phyloP scores from a whole-genome alignment of 495 filamentous ascomycete species.

The Podospora pseudocomata region DNA sequence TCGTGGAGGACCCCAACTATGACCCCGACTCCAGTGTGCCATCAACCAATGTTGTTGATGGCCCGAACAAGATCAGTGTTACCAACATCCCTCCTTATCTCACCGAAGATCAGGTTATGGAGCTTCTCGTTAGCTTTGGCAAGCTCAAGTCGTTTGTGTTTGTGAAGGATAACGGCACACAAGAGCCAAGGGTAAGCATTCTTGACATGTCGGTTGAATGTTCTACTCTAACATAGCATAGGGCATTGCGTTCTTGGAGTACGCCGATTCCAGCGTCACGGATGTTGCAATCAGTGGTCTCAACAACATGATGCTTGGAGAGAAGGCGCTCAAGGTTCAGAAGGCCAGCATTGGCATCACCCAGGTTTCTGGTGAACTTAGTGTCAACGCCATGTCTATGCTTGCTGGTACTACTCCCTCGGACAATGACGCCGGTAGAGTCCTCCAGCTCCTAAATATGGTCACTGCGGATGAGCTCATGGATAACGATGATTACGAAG shows the following conservation, averaged over 20 bases:
- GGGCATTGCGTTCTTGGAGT: slow-evolving; percentile 98
- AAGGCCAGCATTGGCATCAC: slow-evolving; percentile 90
- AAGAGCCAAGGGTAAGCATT: slow-evolving; percentile 75
- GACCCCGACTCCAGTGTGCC: slow-evolving; percentile 66
- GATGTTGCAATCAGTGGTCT: slow-evolving; percentile 86
- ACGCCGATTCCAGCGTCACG: slow-evolving; percentile 70
- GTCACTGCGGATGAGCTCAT: slow-evolving; percentile 93
- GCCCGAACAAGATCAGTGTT: slow-evolving; percentile 90
- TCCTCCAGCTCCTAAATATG: slow-evolving; percentile 95
- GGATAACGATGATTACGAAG: slow-evolving; percentile 90
- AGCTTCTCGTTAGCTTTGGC: slow-evolving; percentile 85
- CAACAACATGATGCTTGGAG: slow-evolving; percentile 87
- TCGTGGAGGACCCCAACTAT: slow-evolving; percentile 69
- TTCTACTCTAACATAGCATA: slow-evolving; percentile 36
- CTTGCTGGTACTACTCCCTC: slow-evolving; percentile 86
- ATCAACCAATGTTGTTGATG: slow-evolving; percentile 80
- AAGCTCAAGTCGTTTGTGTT: slow-evolving; percentile 89
- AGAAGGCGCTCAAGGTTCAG: slow-evolving; percentile 76
- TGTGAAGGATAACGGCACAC: slow-evolving; percentile 81
- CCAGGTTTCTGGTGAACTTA: slow-evolving; percentile 88
- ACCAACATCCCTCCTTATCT: slow-evolving; percentile 84
- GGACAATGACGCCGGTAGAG: slow-evolving; percentile 70
- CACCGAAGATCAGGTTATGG: slow-evolving; percentile 83
- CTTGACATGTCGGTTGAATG: slow-evolving; percentile 11
- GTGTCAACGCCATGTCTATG: slow-evolving; percentile 98